These are phyloP conservation scores for Sphaerosporella brunnea DNA, from an alignment of 495 filamentous ascomycete species.

Conservation along the genomic window DNA sequence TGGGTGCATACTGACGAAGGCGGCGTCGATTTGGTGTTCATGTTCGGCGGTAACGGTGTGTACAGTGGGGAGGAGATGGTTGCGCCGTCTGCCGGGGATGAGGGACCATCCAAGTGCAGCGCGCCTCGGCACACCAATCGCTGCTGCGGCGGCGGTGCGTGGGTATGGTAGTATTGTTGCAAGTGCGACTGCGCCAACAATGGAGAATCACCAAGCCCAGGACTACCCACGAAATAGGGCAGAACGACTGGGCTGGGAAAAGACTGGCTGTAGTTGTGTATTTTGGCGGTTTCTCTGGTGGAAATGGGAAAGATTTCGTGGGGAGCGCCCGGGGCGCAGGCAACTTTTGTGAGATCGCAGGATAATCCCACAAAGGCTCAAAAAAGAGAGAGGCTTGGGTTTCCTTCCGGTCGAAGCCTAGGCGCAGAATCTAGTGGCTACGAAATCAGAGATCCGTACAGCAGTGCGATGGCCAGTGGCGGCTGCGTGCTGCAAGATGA, in stretches of 20 bases:
- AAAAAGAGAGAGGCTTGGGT: neutral
- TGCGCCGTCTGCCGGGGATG: slow-evolving; percentile 5
- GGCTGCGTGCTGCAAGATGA: neutral
- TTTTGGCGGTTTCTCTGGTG: slow-evolving; percentile 7
- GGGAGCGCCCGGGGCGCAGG: too few species aligned
- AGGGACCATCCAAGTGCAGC: neutral
- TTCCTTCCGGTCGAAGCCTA: neutral
- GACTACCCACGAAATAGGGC: slow-evolving; percentile 3
- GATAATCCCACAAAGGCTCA: slow-evolving; percentile 1
- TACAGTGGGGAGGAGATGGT: slow-evolving; percentile 3
- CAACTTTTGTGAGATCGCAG: neutral
- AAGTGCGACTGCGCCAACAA: neutral
- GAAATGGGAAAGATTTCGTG: neutral
- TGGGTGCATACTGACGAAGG: slow-evolving; percentile 1
- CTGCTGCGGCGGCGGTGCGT: neutral
- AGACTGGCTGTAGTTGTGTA: slow-evolving; percentile 6
- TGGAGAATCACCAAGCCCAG: slow-evolving; percentile 1
- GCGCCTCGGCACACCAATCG: slow-evolving; percentile 4
- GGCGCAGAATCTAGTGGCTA: neutral
- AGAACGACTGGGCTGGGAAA: slow-evolving; percentile 2
- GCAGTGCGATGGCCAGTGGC: neutral
- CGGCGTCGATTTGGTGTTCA: slow-evolving; percentile 3
- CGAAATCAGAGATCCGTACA: neutral
- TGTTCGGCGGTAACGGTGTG: neutral
- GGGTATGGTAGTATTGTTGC: neutral